phyloP scores from a whole-genome alignment of 1,139 yeast genomes.

The Williopsis jadinii region DNA sequence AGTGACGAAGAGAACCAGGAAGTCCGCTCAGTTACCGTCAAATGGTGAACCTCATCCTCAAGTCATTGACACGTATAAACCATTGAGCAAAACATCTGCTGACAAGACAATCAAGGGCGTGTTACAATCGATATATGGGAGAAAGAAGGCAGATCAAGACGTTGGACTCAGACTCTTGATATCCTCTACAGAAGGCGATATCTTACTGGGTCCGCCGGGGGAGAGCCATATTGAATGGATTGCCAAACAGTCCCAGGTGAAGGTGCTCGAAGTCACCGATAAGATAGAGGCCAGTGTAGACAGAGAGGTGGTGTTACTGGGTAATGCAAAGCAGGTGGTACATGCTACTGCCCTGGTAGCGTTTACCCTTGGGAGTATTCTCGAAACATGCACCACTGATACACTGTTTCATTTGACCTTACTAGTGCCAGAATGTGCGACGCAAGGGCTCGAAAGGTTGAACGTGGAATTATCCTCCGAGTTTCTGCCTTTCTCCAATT shows the following conservation, averaged over 20 bases:
- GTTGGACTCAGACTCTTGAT: slow-evolving; percentile 4
- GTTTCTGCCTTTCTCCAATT: slow-evolving; percentile 14
- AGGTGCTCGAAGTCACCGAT: slow-evolving; percentile 4
- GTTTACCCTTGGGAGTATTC: background rate
- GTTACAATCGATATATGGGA: background rate
- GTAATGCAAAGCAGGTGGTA: slow-evolving; percentile 1
- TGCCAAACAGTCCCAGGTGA: slow-evolving; percentile 3
- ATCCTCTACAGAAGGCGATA: slow-evolving; percentile 9
- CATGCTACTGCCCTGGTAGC: slow-evolving; percentile 3
- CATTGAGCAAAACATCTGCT: no score
- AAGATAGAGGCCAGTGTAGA: slow-evolving; percentile 10
- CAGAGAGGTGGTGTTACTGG: slow-evolving; percentile 11
- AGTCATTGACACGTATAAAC: no score
- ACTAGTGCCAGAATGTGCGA: slow-evolving; percentile 1
- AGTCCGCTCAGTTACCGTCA: no score
- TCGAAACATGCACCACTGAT: slow-evolving; percentile 1
- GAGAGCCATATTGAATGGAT: slow-evolving; percentile 2
- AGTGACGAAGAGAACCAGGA: no score
- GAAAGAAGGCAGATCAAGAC: background rate
- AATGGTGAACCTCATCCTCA: no score
- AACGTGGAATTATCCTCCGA: slow-evolving; percentile 9
- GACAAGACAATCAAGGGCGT: no score
- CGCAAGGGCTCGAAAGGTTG: background rate
- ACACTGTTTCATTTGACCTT: slow-evolving; percentile 5
- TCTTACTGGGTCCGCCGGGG: slow-evolving; percentile 7